These are phyloP conservation scores for Boletus subcaerulescens DNA, from an alignment of 768 basidiomycete genomes.

Conservation along the genomic window DNA sequence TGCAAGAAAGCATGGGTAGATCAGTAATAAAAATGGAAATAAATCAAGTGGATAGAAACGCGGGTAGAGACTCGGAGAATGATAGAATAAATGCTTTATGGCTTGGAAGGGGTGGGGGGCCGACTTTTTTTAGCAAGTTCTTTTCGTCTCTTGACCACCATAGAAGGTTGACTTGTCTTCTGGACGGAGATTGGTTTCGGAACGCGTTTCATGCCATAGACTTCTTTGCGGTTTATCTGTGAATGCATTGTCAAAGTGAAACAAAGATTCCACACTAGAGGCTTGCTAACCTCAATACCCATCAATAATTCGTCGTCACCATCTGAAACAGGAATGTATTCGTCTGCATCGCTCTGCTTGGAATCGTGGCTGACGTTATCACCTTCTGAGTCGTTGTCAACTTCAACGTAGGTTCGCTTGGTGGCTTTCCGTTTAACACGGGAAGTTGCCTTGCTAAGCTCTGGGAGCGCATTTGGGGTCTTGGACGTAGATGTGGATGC, in stretches of 20 bases:
- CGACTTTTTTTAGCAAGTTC: slow-evolving; percentile 11
- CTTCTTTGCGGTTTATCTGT: slow-evolving; percentile 42
- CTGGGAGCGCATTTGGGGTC: slow-evolving; percentile 6
- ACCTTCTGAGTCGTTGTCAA: slow-evolving; percentile 30
- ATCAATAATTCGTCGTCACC: slow-evolving; percentile 64
- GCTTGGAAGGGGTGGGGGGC: not conserved
- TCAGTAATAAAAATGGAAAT: slow-evolving; percentile 10
- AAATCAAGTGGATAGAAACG: slow-evolving; percentile 4
- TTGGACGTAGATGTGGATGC: slow-evolving; percentile 8
- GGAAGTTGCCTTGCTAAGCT: slow-evolving; percentile 3
- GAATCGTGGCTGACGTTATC: slow-evolving; percentile 13
- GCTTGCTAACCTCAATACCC: slow-evolving; percentile 48
- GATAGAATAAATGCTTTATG: slow-evolving; percentile 4
- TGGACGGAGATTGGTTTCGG: slow-evolving; percentile 1
- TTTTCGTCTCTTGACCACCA: slow-evolving; percentile 23
- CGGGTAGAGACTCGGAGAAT: not conserved
- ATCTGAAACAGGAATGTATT: slow-evolving; percentile 28
- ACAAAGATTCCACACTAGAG: not conserved
- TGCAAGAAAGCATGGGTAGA: slow-evolving; percentile 2
- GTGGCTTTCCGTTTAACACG: slow-evolving; percentile 19
- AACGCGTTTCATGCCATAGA: slow-evolving; percentile 31
- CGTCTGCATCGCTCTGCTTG: slow-evolving; percentile 11
- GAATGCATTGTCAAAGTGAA: slow-evolving; percentile 1
- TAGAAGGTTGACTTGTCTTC: slow-evolving; percentile 5
- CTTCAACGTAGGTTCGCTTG: slow-evolving; percentile 31